A percentile compares a stretch with the other conserved stretches of the same genome.
Conservation (phyloP, 306 rosid genomes). For the Fragaria vesca region DNA sequence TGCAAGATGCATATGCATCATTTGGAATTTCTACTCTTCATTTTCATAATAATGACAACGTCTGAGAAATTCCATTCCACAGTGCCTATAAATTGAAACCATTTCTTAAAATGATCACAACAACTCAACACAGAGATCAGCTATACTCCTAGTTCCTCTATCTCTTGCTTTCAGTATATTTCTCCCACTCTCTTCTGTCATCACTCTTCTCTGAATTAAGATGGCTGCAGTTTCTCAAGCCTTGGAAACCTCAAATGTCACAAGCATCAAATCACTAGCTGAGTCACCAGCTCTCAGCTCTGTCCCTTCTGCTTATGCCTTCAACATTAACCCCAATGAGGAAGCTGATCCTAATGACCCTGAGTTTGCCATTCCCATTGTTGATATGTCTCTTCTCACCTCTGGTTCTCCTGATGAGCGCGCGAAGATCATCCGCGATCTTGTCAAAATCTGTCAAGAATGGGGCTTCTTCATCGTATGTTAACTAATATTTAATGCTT, state of each 20-base stretch:
- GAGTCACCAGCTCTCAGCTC: slow-evolving; percentile 32
- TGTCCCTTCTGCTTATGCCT: slow-evolving; percentile 44
- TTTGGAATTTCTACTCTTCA: too few species aligned
- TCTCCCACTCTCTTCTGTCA: neutral
- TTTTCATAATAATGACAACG: too few species aligned
- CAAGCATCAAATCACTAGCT: slow-evolving; percentile 40
- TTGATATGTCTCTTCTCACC: slow-evolving; percentile 45
- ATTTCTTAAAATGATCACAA: neutral
- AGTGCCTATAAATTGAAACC: neutral
- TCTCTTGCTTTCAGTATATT: too few species aligned
- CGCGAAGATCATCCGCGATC: slow-evolving; percentile 21
- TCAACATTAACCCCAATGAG: slow-evolving; percentile 22
- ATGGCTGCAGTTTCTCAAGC: slow-evolving; percentile 4
- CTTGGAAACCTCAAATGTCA: neutral
- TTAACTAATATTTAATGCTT: neutral
- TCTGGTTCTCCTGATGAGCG: slow-evolving; percentile 38
- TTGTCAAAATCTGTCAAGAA: slow-evolving; percentile 39
- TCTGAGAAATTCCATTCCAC: too few species aligned
- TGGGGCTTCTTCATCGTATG: slow-evolving; percentile 57
- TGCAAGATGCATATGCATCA: too few species aligned
- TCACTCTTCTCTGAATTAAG: neutral
- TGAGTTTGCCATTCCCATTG: slow-evolving; percentile 40
- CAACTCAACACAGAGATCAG: neutral
- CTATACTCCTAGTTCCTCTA: too few species aligned
- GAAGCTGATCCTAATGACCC: slow-evolving; percentile 34